Evolutionary conservation across 1,284 basidiomycete species (phyloP), one percentile per base, ranked within the genome.

Genomic region (Wallemia mellicola): DNA sequence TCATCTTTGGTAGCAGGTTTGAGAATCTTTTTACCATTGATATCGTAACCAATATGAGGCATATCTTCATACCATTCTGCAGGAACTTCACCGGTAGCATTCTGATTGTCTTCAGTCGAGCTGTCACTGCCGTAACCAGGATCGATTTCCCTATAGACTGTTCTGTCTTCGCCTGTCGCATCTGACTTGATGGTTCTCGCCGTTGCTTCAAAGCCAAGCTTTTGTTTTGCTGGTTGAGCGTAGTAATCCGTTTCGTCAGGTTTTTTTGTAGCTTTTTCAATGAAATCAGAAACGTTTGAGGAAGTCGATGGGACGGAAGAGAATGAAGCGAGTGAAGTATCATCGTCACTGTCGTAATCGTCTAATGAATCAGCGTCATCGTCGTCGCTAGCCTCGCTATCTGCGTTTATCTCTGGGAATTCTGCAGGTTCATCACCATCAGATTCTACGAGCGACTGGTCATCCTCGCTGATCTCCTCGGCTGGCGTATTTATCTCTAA

Each of bases 21-120:
- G 66, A 96, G 77, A 62, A 99, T 82, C 70, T 85, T 85, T 72
- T 86, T 88, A 58, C 94, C 94, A 68, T 92, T 79, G 68, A 98
- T 82, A 71, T 89, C 80, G 73, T 99, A 99, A 57, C 94, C 94
- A 67, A 99, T 80, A 73, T 99, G 94, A n/a, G 94, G 94, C 64
- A 99, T 75, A 73, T 98, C 92, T 70, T 98, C 94, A 72, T 99
- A 99, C 88, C 92, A 99, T 68, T 96, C 88, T 74, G 87, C 82
- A 56, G 94, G 94, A 60, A 99, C 77, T 72, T 94, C 80, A 61
- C 94, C 94, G 65, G 95, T 81, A 61, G 91, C 83, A 70, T 96
- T 98, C 30, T 86, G 84, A 63, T 81, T 78, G 87, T 94, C 26
- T 38, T 27, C 55, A 55, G 58, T 26, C 57, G 57, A 28, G 58